A percentile compares a stretch with the other conserved stretches of the same genome.
phyloP scores from a whole-genome alignment of 2,329 filamentous ascomycete genomes.

The Xylariaceae sp. region DNA sequence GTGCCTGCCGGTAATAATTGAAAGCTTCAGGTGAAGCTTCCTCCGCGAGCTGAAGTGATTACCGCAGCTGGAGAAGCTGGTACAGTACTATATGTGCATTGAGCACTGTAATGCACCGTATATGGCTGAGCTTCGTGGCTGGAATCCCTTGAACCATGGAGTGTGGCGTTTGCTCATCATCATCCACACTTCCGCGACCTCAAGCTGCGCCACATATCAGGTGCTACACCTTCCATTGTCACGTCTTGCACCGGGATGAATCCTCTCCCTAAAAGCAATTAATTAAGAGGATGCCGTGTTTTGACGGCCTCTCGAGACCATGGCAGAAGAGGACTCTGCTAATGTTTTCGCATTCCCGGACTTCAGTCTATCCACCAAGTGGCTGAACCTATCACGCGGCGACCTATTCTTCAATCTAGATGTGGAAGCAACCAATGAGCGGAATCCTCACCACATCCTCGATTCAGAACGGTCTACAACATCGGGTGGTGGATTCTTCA shows the following conservation, averaged over 20 bases:
- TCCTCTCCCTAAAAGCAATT: background rate
- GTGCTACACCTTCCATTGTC: background rate
- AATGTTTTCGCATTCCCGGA: conserved; percentile 60
- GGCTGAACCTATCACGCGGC: conserved; percentile 36
- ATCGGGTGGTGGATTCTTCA: conserved; percentile 39
- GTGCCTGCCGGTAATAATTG: background rate
- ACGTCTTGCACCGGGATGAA: background rate
- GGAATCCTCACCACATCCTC: conserved; percentile 4
- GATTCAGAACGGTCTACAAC: conserved; percentile 12
- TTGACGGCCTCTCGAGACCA: conserved; percentile 21
- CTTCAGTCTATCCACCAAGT: conserved; percentile 52
- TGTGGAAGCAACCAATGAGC: conserved; percentile 29
- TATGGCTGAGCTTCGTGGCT: background rate
- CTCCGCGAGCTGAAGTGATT: no score
- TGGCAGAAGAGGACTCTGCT: conserved; percentile 41
- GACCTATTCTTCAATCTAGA: conserved; percentile 43
- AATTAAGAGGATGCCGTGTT: conserved; percentile 14
- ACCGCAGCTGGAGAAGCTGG: no score
- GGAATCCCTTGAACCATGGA: background rate
- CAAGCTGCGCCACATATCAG: conserved; percentile 5
- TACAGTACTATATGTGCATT: background rate
- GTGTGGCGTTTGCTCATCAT: background rate
- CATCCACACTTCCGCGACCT: background rate
- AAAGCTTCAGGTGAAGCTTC: background rate
- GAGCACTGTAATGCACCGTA: background rate